Conservation (phyloP, 2,329 filamentous ascomycete genomes). For the Scortechinia acanthostroma region DNA sequence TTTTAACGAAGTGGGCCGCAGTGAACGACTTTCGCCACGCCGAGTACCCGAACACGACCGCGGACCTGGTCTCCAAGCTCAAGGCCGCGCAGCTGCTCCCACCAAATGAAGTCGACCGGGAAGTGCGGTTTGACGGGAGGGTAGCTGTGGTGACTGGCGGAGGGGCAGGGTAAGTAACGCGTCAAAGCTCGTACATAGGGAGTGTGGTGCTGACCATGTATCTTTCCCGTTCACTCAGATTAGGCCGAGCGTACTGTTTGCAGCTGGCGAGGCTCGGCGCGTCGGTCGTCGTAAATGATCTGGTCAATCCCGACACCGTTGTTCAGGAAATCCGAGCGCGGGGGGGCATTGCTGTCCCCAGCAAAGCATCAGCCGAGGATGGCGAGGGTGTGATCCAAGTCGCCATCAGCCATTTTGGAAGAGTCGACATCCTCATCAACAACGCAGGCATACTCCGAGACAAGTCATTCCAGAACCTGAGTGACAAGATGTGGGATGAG, state of each 20-base stretch:
- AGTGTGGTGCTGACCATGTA: too few relatives aligned
- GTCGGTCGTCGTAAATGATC: slow-evolving; percentile 86
- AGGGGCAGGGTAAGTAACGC: slow-evolving; percentile 59
- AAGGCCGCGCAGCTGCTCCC: too few relatives aligned
- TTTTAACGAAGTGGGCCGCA: slow-evolving; percentile 83
- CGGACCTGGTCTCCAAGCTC: slow-evolving; percentile 80
- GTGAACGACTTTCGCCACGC: slow-evolving; percentile 80
- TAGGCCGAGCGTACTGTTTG: slow-evolving; percentile 83
- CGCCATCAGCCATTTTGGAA: slow-evolving; percentile 87
- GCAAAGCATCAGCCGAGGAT: slow-evolving; percentile 89
- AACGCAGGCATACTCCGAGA: slow-evolving; percentile 96
- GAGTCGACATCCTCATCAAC: slow-evolving; percentile 92
- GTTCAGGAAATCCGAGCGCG: slow-evolving; percentile 86
- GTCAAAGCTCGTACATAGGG: neutral
- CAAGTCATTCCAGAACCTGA: slow-evolving; percentile 98
- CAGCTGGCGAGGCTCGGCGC: slow-evolving; percentile 81
- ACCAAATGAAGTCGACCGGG: slow-evolving; percentile 63
- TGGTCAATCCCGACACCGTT: slow-evolving; percentile 83
- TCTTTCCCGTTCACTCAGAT: slow-evolving; percentile 33
- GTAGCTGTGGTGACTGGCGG: slow-evolving; percentile 83
- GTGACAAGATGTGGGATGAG: slow-evolving; percentile 84
- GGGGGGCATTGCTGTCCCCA: slow-evolving; percentile 83
- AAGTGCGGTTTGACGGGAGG: slow-evolving; percentile 74
- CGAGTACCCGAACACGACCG: slow-evolving; percentile 75
- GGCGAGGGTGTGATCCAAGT: slow-evolving; percentile 85